Base-by-base conservation (phyloP, 83 land plant species). In the Picea abies region DNA sequence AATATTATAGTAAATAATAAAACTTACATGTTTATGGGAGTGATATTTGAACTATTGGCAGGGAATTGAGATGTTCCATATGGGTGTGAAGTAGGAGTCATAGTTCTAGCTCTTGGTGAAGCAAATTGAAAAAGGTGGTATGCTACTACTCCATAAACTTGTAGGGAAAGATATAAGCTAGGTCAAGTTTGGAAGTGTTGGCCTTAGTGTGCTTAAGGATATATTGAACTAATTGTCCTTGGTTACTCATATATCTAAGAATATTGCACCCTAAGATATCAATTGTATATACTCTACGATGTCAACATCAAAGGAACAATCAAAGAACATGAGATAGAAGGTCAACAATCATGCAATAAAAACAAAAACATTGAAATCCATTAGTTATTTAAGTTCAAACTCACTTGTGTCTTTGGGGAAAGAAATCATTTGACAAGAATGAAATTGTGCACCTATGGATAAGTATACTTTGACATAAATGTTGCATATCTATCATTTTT, bases 241-340 rank as follows among this genome's bases (percentile, higher is more conserved):
- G 92, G 92, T 0, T 84, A 86, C 29, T 92, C 92, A 88, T 90
- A 90, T 61, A 90, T 56, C 68, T 85, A 90, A 80, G 90, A 83
- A 68, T 92, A 92, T n/a, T 90, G 94, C 78, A 84, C 89, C 37
- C 77, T 82, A 26, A 61, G 60, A 85, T 90, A 92, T 64, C 92
- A 89, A 81, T 85, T 90, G 82, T 84, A 90, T 63, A 85, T 72
- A 84, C 88, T 91, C 94, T 92, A 81, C 71, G 80, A 69, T 75
- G 80, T 15, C 41, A n/a, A 76, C 32, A 41, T 17, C 22, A 44
- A 84, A 22, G 66, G 73, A 60, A 49, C 69, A 62, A 41, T 37
- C 19, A 22, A 14, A 26, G 25, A 41, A 61, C 20, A 79, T 58
- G 41, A 22, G 69, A 60, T 22, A 68, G 35, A 64, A n/a, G 20